Evolutionary conservation across 169 alveolate genomes (phyloP), one percentile per base, ranked within the genome.

Genomic region (Eimeria falciformis): DNA sequence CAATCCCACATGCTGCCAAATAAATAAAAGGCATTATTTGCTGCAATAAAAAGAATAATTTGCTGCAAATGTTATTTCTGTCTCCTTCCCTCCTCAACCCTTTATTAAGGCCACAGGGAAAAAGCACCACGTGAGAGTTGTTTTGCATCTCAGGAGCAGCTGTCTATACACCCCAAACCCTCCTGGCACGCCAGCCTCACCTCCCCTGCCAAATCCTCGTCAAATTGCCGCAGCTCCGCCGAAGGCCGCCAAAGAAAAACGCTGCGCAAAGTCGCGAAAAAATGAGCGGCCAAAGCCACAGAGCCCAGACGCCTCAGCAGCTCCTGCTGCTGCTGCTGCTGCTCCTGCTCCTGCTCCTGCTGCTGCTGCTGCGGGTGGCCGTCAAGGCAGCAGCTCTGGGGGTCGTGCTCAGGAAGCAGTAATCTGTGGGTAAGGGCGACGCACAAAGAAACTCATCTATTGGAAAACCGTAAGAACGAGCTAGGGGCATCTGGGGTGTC

Each of bases 181-280:
- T n/a, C n/a, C n/a, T n/a, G n/a, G n/a, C n/a, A n/a, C n/a, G n/a
- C n/a, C n/a, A n/a, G n/a, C n/a, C n/a, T n/a, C n/a, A n/a, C n/a
- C n/a, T n/a, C n/a, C 37, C n/a, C 33, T 9, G 73, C 73, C 73
- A 62, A n/a, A n/a, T 14, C 73, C n/a, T 14, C n/a, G 46, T 62
- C 73, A n/a, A 2, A 12, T 29, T 62, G 73, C 73, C 17, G 73
- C 73, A 62, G 25, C n/a, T 62, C 73, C 6, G 73, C 73, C 14
- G 73, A 14, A 18, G 73, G 73, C 73, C 25, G 73, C 73, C 11
- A 29, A n/a, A 62, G 73, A n/a, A 62, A 3, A 62, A 62, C 73
- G 29, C 73, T 62, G 73, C 73, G 73, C 2, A 62, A 62, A 29
- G 73, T 62, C n/a, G 73, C 73, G n/a, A 62, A 62, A n/a, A 62